These are phyloP conservation scores for Conticribra weissflogii DNA, from an alignment of 108 stramenopile species.

Conservation along the genomic window DNA sequence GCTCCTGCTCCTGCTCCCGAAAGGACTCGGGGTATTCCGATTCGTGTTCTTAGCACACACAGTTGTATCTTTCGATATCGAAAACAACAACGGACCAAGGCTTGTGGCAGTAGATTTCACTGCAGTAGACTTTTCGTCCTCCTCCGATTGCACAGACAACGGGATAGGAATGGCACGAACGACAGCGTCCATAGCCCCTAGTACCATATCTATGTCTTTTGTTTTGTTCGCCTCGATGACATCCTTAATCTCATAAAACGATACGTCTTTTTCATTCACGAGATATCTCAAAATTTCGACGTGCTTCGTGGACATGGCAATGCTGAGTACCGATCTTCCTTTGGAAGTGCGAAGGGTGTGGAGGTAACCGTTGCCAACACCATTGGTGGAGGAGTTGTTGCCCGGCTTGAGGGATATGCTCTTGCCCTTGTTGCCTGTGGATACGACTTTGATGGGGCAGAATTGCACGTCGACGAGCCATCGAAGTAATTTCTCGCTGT, in stretches of 20 bases:
- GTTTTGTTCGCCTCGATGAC: neutral
- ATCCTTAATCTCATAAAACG: slow-evolving; percentile 62
- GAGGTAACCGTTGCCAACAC: slow-evolving; percentile 47
- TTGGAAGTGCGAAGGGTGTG: slow-evolving; percentile 65
- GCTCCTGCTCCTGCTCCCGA: too few species aligned
- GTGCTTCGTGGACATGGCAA: slow-evolving; percentile 69
- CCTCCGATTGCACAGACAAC: neutral
- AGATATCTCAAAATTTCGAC: slow-evolving; percentile 76
- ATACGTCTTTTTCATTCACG: slow-evolving; percentile 67
- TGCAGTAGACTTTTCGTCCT: neutral
- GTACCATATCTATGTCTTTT: slow-evolving; percentile 56
- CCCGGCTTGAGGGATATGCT: slow-evolving; percentile 3
- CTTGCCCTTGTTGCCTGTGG: slow-evolving; percentile 45
- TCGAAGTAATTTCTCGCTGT: slow-evolving; percentile 67
- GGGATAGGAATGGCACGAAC: slow-evolving; percentile 18
- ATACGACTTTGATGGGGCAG: slow-evolving; percentile 69
- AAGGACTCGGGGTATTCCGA: too few species aligned
- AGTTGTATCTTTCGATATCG: neutral
- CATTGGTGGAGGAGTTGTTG: slow-evolving; percentile 3
- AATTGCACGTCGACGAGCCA: slow-evolving; percentile 86
- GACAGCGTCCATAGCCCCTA: slow-evolving; percentile 72
- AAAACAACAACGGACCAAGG: neutral
- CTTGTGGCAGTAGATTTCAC: neutral
- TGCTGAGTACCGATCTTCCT: slow-evolving; percentile 69
- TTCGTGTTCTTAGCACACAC: too few species aligned